Base-by-base conservation (phyloP, 768 basidiomycete species). In the Amanita pallidorosea region DNA sequence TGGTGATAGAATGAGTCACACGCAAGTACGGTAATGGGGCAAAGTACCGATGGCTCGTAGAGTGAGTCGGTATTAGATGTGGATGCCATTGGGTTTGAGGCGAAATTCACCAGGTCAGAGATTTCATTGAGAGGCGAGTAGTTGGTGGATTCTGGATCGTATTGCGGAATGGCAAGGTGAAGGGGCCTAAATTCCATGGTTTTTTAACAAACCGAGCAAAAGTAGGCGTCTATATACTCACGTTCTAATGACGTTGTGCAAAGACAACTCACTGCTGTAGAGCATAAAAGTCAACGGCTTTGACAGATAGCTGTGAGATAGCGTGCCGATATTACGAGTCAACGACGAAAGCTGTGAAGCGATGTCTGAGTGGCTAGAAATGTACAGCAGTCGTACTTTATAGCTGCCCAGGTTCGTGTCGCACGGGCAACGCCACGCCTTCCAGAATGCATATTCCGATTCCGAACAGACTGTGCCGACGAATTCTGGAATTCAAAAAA, bases 301-400 rank as follows among this genome's bases (percentile, higher is more conserved):
- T 48, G 47, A 38, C 47, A 38, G 27, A 49, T 31, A 42, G 49
- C 49, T 40, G 40, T 49, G 17, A 20, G n/a, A 31, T 22, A 35
- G 17, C n/a, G 35, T 35, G 35, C 43, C 20, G 47, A 18, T 27
- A 37, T 44, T 51, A 51, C 38, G 50, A 43, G 43, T 51, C 50
- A 44, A 34, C 1, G n/a, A 20, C 5, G 12, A 51, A 51, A 20
- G 50, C 50, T 51, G 50, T 51, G 50, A 36, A 36, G 15, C 29
- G 18, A 36, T 33, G 40, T 40, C 37, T 25, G 22, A 37, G 23
- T 43, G 9, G 29, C 18, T 12, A 18, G 23, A 31, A 12, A n/a
- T 44, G 31, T 41, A 51, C 50, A 51, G 43, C 50, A 51, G 31
- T 42, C 42, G 34, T 23, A 36, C 42, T 33, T n/a, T 42, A 35